Percentiles rank a stretch among this genome's conserved stretches.
phyloP scores from a whole-genome alignment of 1,284 basidiomycete species.

The Rhodotorula sp. region DNA sequence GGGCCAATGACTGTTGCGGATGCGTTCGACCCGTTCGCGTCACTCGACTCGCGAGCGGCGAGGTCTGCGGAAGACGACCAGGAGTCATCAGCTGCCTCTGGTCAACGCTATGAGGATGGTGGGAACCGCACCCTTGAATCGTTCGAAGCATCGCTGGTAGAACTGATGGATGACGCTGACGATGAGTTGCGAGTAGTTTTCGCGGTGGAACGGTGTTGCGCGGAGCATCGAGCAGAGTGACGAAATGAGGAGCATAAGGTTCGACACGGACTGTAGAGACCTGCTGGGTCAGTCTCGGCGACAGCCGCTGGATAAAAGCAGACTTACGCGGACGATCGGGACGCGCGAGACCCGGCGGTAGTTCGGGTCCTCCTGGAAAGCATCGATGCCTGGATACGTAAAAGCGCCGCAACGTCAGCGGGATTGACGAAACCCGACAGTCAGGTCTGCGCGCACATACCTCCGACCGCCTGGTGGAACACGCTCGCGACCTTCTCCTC shows the following conservation, averaged over 20 bases:
- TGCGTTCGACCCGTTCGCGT: constrained; percentile 1
- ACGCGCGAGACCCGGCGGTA: constrained; percentile 65
- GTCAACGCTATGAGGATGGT: too few relatives aligned
- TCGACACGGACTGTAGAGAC: constrained; percentile 34
- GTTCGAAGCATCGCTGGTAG: constrained; percentile 87
- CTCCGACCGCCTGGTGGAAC: constrained; percentile 81
- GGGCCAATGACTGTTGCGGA: constrained; percentile 1
- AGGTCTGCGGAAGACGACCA: too few relatives aligned
- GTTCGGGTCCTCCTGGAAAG: constrained; percentile 74
- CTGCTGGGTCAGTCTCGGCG: not conserved
- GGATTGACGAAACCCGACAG: too few relatives aligned
- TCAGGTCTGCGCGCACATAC: too few relatives aligned
- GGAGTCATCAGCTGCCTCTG: too few relatives aligned
- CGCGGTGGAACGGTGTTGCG: constrained; percentile 92
- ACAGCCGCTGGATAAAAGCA: not conserved
- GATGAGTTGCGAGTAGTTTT: constrained; percentile 90
- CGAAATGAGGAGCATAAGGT: constrained; percentile 82
- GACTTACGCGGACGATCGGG: constrained; percentile 73
- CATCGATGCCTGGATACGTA: constrained; percentile 65
- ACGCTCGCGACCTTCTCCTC: constrained; percentile 89
- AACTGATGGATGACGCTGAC: constrained; percentile 95
- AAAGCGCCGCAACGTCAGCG: not conserved
- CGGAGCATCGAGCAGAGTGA: constrained; percentile 89
- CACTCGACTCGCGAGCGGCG: constrained; percentile 34
- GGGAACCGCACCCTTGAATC: constrained; percentile 80